Conservation (phyloP, 1,284 basidiomycete genomes). For the Rhodotorula sp. region DNA sequence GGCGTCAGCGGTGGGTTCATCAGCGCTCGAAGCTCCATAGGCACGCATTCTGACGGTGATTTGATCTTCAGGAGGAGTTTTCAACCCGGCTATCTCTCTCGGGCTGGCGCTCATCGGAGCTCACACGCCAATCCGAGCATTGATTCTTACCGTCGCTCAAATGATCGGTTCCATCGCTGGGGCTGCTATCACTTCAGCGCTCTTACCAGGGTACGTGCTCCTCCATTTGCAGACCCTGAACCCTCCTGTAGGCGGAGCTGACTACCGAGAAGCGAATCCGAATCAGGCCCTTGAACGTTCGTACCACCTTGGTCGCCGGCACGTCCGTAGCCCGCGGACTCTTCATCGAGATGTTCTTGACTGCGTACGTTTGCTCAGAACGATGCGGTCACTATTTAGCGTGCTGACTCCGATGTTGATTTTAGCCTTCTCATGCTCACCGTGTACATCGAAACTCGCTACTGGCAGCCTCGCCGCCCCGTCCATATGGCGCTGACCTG, state of each 20-base stretch:
- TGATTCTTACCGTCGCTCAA: constrained; percentile 58
- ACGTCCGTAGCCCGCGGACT: constrained; percentile 10
- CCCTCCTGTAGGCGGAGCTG: background rate
- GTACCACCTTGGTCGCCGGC: constrained; percentile 9
- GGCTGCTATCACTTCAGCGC: constrained; percentile 8
- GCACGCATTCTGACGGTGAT: too few relatives aligned
- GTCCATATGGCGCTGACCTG: constrained; percentile 49
- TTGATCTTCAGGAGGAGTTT: constrained; percentile 52
- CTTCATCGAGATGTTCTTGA: constrained; percentile 49
- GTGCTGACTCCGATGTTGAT: too few relatives aligned
- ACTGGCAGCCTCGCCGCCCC: background rate
- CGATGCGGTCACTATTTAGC: too few relatives aligned
- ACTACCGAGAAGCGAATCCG: background rate
- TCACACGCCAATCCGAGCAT: constrained; percentile 61
- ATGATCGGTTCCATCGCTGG: constrained; percentile 43
- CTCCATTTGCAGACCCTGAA: background rate
- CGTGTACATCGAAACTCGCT: background rate
- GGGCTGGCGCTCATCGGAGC: constrained; percentile 62
- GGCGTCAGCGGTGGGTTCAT: background rate
- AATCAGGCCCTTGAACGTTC: constrained; percentile 11
- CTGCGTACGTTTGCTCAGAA: background rate
- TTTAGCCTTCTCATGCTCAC: constrained; percentile 2
- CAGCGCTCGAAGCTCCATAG: too few relatives aligned
- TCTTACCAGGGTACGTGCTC: constrained; percentile 11
- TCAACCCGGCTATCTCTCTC: constrained; percentile 69